Evolutionary conservation across 2,329 filamentous ascomycete species (phyloP).

Genomic region (Pyrenophora graminea): DNA sequence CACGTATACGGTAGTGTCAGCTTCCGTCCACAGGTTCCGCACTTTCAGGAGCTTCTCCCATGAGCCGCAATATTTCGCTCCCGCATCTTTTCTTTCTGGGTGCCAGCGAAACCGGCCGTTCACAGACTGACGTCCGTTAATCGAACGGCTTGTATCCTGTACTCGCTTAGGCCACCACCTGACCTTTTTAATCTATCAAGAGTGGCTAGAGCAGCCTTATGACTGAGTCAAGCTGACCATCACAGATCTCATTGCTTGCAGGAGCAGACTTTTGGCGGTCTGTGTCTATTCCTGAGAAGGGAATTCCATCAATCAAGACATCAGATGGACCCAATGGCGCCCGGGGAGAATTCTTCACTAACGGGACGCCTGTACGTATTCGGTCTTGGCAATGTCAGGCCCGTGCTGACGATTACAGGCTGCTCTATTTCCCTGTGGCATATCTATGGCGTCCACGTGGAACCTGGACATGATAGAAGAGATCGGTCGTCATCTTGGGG

Average conservation of each 20-base stretch:
- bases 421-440: constrained; percentile 77
- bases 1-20: neutral
- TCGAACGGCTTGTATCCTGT: neutral
- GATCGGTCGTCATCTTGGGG: constrained; percentile 71
- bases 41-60: neutral
- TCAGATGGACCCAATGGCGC: constrained; percentile 73
- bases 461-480: constrained; percentile 71
- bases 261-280: constrained; percentile 74
- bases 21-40: neutral
- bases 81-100: neutral
- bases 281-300: constrained; percentile 61
- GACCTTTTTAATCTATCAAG: constrained; percentile 14
- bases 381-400: constrained; percentile 6
- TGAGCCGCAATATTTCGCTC: neutral
- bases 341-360: constrained; percentile 69
- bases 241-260: constrained; percentile 45
- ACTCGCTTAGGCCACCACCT: constrained; percentile 12
- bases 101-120: constrained; percentile 1
- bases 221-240: constrained; percentile 26
- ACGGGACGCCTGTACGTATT: constrained; percentile 48
- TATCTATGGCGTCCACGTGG: constrained; percentile 80
- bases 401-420: constrained; percentile 55
- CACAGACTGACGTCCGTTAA: constrained; percentile 1
- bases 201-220: constrained; percentile 9
- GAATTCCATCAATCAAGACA: constrained; percentile 66